phyloP scores from a whole-genome alignment of 2,329 filamentous ascomycete genomes.

The Botryotinia narcissicola region DNA sequence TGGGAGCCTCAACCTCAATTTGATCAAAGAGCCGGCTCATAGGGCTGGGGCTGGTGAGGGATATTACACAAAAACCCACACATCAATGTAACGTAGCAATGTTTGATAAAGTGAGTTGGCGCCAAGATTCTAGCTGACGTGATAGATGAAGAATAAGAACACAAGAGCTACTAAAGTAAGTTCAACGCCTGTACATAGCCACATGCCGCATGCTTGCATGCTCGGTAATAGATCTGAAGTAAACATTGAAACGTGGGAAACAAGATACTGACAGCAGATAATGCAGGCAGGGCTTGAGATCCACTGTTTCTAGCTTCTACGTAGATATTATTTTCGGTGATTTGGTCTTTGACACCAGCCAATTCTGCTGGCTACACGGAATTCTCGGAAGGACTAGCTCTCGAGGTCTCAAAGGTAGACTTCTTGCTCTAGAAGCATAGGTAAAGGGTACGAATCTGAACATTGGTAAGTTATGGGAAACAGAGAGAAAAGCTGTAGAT shows the following conservation, averaged over 20 bases:
- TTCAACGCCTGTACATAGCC: conserved; percentile 18
- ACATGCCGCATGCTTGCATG: conserved; percentile 22
- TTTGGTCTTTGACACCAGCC: not conserved
- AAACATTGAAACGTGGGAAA: conserved; percentile 25
- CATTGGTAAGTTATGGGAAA: not conserved
- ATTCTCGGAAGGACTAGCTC: not conserved
- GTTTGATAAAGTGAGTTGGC: not conserved
- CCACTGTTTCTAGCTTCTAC: conserved; percentile 21
- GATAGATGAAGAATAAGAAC: conserved; percentile 6
- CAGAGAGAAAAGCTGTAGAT: not conserved
- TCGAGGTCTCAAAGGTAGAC: not conserved
- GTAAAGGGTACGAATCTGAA: not conserved
- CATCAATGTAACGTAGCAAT: conserved; percentile 12
- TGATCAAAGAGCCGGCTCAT: not conserved
- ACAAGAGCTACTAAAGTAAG: not conserved
- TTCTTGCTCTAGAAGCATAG: not conserved
- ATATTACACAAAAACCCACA: conserved; percentile 16
- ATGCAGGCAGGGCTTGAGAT: conserved; percentile 28
- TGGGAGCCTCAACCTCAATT: not conserved
- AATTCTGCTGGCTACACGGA: not conserved
- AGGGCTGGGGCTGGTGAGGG: conserved; percentile 15
- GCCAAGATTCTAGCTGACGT: conserved; percentile 15
- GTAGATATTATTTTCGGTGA: not conserved
- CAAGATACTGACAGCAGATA: conserved; percentile 24
- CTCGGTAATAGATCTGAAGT: conserved; percentile 25